A percentile compares a stretch with the other conserved stretches of the same genome.
These are phyloP conservation scores for Lasiodiplodia sp. DNA, from an alignment of 2,329 filamentous ascomycete species.

Conservation along the genomic window DNA sequence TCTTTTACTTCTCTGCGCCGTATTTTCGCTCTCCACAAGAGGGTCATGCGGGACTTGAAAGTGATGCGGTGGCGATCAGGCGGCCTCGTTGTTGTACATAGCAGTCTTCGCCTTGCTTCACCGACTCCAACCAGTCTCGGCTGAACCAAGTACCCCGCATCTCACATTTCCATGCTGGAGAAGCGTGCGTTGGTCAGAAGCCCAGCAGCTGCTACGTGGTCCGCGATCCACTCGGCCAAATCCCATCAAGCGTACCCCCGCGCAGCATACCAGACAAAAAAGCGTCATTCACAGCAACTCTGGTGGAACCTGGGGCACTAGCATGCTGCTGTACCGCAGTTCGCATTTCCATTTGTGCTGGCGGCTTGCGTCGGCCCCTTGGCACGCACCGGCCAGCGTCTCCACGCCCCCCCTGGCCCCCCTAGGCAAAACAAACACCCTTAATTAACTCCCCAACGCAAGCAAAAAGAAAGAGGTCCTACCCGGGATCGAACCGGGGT, in stretches of 20 bases:
- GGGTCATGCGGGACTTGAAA: not conserved
- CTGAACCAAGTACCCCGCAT: not conserved
- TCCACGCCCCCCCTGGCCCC: too few relatives aligned
- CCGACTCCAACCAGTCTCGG: not conserved
- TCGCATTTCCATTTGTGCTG: not conserved
- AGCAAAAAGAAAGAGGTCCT: constrained; percentile 8
- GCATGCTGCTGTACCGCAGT: not conserved
- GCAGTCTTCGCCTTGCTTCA: not conserved
- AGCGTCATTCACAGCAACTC: too few relatives aligned
- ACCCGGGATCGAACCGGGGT: constrained; percentile 29
- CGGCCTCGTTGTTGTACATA: not conserved
- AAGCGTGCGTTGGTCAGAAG: not conserved
- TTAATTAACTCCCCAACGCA: not conserved
- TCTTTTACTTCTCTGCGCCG: not conserved
- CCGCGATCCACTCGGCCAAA: not conserved
- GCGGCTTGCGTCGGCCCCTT: constrained; percentile 10
- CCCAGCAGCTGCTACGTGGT: not conserved
- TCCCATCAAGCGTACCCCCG: not conserved
- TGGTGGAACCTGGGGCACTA: too few relatives aligned
- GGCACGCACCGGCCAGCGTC: not conserved
- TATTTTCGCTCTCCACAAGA: not conserved
- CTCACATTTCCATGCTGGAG: not conserved
- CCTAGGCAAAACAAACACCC: not conserved
- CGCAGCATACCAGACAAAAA: not conserved
- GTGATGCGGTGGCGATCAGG: not conserved